Conservation (phyloP, 306 rosid genomes). For the Spatholobus suberectus region DNA sequence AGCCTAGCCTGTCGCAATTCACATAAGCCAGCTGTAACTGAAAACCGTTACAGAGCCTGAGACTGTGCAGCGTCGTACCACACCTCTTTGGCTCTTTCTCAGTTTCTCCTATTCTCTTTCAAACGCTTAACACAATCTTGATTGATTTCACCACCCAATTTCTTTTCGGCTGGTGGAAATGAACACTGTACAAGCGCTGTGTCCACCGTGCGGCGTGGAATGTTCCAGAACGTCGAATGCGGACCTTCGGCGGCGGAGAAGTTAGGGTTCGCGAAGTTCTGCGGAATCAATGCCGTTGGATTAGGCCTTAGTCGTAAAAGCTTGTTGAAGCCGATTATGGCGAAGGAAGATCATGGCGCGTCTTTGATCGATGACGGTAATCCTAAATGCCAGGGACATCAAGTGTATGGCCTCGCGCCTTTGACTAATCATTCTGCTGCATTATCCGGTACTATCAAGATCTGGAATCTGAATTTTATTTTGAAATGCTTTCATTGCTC, state of each 20-base stretch:
- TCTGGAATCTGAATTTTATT: background rate
- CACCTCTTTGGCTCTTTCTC: background rate
- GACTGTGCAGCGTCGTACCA: background rate
- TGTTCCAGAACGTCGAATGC: conserved; percentile 43
- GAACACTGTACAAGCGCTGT: conserved; percentile 41
- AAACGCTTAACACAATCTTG: background rate
- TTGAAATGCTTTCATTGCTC: background rate
- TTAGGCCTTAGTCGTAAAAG: conserved; percentile 32
- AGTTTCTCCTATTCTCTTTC: background rate
- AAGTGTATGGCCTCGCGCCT: conserved; percentile 39
- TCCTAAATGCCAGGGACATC: conserved; percentile 5
- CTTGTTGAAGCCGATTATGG: conserved; percentile 52
- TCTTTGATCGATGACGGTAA: background rate
- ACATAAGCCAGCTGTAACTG: conserved; percentile 11
- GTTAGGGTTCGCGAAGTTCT: conserved; percentile 43
- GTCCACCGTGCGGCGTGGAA: conserved; percentile 26
- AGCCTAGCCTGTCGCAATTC: too few relatives aligned
- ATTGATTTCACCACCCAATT: background rate
- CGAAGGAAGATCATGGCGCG: conserved; percentile 39
- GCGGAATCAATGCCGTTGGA: conserved; percentile 53
- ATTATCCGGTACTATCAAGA: conserved; percentile 53
- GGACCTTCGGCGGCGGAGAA: conserved; percentile 36
- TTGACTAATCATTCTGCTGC: conserved; percentile 29
- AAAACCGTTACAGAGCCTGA: conserved; percentile 36
- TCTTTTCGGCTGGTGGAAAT: conserved; percentile 27